Evolutionary conservation across 31 red algal species (phyloP).

Genomic region (Asparagopsis taxiformis): DNA sequence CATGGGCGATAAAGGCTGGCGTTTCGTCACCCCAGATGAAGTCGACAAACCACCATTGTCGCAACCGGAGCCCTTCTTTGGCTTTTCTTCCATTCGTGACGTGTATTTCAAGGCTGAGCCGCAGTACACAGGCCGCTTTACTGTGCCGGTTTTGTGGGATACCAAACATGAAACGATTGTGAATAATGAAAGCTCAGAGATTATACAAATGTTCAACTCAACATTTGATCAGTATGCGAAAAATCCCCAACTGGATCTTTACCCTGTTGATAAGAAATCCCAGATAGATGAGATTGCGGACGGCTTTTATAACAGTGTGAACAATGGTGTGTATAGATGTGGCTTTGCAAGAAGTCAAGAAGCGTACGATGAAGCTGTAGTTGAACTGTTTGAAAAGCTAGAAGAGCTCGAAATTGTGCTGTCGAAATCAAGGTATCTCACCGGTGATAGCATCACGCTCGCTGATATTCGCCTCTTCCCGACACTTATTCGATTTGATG

Average conservation of each 20-base stretch:
- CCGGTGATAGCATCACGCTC: conserved; percentile 18
- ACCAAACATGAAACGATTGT: conserved; percentile 53
- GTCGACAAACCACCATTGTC: conserved; percentile 29
- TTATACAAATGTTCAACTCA: conserved; percentile 55
- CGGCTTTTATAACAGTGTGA: conserved; percentile 23
- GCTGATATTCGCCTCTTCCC: conserved; percentile 63
- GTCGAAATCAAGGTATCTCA: conserved; percentile 18
- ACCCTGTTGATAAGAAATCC: conserved; percentile 3
- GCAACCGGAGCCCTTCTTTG: conserved; percentile 73
- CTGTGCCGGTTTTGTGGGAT: conserved; percentile 71
- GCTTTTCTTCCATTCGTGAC: conserved; percentile 31
- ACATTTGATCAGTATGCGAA: conserved; percentile 46
- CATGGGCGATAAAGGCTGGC: conserved; percentile 48
- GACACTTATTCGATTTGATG: conserved; percentile 66
- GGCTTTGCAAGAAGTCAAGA: conserved; percentile 61
- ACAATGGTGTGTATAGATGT: conserved; percentile 61
- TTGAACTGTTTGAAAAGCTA: conserved; percentile 31
- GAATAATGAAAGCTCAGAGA: conserved; percentile 47
- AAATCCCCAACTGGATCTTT: conserved; percentile 46
- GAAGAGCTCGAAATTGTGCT: conserved; percentile 38
- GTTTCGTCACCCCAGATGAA: conserved; percentile 19
- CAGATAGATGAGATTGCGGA: conserved; percentile 18
- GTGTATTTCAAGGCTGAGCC: conserved; percentile 55
- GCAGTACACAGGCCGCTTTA: conserved; percentile 47
- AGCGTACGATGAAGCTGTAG: conserved; percentile 52